Percentiles rank a stretch among this genome's conserved stretches.
Evolutionary conservation across 305 asterid genomes (phyloP).

Genomic region (Vinca major): DNA sequence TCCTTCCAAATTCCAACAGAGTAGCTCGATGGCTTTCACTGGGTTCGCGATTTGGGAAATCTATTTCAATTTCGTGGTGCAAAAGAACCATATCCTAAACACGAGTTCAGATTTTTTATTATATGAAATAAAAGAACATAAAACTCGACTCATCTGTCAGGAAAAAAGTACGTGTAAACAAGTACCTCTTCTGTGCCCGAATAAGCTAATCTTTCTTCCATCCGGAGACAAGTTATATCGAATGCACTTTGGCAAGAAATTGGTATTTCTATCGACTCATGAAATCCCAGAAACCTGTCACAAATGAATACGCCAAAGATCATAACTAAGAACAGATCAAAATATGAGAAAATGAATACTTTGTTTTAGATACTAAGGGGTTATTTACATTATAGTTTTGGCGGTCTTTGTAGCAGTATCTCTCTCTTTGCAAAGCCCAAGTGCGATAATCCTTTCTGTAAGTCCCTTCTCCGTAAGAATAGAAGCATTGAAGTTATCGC

Average conservation of each 20-base stretch:
- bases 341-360: neutral
- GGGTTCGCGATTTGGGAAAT: constrained; percentile 48
- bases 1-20: constrained; percentile 67
- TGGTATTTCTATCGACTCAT: constrained; percentile 54
- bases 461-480: constrained; percentile 44
- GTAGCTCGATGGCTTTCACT: constrained; percentile 64
- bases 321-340: neutral
- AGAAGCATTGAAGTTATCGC: constrained; percentile 22
- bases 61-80: constrained; percentile 87
- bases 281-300: constrained; percentile 66
- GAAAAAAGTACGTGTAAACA: neutral
- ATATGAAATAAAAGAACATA: constrained; percentile 4
- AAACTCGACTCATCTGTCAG: neutral
- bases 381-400: constrained; percentile 70
- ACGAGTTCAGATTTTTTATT: constrained; percentile 1
- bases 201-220: constrained; percentile 79
- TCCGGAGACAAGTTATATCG: constrained; percentile 61
- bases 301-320: neutral
- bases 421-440: constrained; percentile 45
- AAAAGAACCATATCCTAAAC: constrained; percentile 85
- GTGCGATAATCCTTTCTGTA: constrained; percentile 42
- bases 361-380: neutral
- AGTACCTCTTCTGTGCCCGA: constrained; percentile 58
- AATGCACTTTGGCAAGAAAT: constrained; percentile 52
- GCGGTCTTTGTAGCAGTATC: constrained; percentile 64